Percentiles rank a stretch among this genome's conserved stretches.
phyloP scores from a whole-genome alignment of 768 basidiomycete genomes.

The Tulasnella sp. region DNA sequence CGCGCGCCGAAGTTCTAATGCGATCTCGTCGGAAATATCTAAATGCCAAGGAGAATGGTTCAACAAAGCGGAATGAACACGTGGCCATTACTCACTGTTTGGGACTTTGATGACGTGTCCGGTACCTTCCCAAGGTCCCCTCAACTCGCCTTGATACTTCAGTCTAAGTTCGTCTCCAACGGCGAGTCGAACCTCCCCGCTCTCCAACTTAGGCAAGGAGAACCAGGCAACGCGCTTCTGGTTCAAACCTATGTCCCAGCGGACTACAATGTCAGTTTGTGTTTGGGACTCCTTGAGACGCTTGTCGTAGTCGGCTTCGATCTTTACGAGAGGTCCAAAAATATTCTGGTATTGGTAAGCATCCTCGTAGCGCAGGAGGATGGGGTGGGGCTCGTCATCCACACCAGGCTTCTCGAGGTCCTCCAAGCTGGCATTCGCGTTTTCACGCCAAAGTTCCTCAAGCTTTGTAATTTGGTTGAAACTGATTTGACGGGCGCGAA shows the following conservation, averaged over 20 bases:
- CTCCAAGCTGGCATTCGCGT: conserved; percentile 85
- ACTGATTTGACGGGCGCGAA: conserved; percentile 91
- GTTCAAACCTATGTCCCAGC: conserved; percentile 97
- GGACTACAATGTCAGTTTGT: conserved; percentile 87
- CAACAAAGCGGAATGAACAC: not conserved
- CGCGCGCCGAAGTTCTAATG: conserved; percentile 74
- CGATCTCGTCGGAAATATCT: conserved; percentile 99
- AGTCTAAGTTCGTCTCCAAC: conserved; percentile 92
- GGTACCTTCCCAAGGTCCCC: conserved; percentile 39
- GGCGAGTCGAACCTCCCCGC: conserved; percentile 91
- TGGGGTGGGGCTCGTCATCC: conserved; percentile 93
- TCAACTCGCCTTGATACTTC: conserved; percentile 70
- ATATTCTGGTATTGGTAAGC: conserved; percentile 99
- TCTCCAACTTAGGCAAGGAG: conserved; percentile 88
- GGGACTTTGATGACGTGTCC: conserved; percentile 99
- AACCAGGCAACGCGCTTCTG: conserved; percentile 99
- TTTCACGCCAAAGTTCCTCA: conserved; percentile 96
- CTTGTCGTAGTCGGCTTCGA: conserved; percentile 99
- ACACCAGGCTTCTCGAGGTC: conserved; percentile 96
- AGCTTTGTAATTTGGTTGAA: conserved; percentile 95
- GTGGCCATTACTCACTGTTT: conserved; percentile 56
- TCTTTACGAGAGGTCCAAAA: conserved; percentile 97
- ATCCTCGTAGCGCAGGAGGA: conserved; percentile 73
- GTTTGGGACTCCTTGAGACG: conserved; percentile 96
- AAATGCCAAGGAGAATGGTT: not conserved